phyloP scores from a whole-genome alignment of 176 grass and related monocot genomes.

The Saccharum officinarum region DNA sequence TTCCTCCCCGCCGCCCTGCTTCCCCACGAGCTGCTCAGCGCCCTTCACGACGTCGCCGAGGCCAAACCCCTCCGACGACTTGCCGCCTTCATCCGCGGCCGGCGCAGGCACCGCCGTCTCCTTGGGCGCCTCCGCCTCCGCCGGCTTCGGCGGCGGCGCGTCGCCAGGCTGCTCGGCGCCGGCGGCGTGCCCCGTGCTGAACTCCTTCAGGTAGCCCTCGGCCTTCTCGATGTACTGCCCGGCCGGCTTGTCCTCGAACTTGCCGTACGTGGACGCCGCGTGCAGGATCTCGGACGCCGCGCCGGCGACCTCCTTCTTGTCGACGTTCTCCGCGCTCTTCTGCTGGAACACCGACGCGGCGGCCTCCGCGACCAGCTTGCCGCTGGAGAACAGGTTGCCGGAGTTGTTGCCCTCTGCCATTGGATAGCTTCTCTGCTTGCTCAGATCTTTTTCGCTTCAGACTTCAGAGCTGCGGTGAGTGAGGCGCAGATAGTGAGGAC shows the following conservation, averaged over 20 bases:
- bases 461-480: not conserved
- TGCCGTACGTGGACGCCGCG: conserved; percentile 60
- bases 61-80: conserved; percentile 34
- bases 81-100: conserved; percentile 36
- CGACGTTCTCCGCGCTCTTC: conserved; percentile 50
- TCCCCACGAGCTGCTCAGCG: conserved; percentile 42
- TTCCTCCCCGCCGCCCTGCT: conserved; percentile 37
- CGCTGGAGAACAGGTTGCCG: conserved; percentile 62
- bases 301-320: conserved; percentile 72
- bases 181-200: conserved; percentile 10
- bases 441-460: not conserved
- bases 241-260: conserved; percentile 67
- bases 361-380: conserved; percentile 59
- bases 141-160: not conserved
- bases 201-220: conserved; percentile 68
- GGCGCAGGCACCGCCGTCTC: conserved; percentile 20
- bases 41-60: conserved; percentile 54
- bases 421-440: not conserved
- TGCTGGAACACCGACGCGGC: conserved; percentile 50
- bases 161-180: not conserved
- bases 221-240: conserved; percentile 84
- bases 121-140: not conserved
- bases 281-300: conserved; percentile 57
- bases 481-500: not conserved
- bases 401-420: conserved; percentile 37